Base-by-base conservation (phyloP, 192 early-diverging fungal species). In the Phlyctochytrium arcticum region DNA sequence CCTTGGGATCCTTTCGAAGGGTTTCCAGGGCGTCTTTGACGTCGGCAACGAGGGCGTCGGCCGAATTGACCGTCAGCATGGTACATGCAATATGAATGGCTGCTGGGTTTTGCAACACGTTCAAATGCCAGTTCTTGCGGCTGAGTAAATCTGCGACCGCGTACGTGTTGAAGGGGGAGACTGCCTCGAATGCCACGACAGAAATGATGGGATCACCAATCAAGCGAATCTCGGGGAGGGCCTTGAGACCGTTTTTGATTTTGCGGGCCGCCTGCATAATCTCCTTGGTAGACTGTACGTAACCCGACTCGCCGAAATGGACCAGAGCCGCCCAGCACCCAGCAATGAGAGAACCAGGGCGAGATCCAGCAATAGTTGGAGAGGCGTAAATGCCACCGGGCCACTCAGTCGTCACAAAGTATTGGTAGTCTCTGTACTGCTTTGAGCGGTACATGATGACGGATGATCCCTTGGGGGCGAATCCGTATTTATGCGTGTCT, bases 401-500 rank as follows among this genome's bases (percentile, higher is more conserved):
- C 94, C 94, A 98, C 36, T 93, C 90, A 3, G 92, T 76, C n/a
- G 78, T 75, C 47, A 90, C 82, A 69, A 94, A 96, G 74, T 96
- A 98, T 73, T 96, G 93, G 79, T 88, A 91, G 58, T 90, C 91
- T 57, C 94, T 85, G 51, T 92, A 78, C 42, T 77, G 77, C 67
- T 87, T 86, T 74, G 72, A 73, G 29, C 81, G 78, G 72, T 96
- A 98, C 93, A 96, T 92, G 59, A 96, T 84, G 15, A 96, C 90
- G 5, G 90, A 93, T 5, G 90, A 89, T n/a, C 96, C 96, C 84
- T 98, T 98, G 42, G 96, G 93, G 1, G 95, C 95, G 75, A 98
- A 98, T 24, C 95, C 95, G 66, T 98, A 98, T 80, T 98, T 98
- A 86, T 98, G 96, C 0, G 94, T 92, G 76, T 98, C 96, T 69